A percentile compares a stretch with the other conserved stretches of the same genome.
Evolutionary conservation across 306 rosid species (phyloP).

Genomic region (Corylus heterophylla): DNA sequence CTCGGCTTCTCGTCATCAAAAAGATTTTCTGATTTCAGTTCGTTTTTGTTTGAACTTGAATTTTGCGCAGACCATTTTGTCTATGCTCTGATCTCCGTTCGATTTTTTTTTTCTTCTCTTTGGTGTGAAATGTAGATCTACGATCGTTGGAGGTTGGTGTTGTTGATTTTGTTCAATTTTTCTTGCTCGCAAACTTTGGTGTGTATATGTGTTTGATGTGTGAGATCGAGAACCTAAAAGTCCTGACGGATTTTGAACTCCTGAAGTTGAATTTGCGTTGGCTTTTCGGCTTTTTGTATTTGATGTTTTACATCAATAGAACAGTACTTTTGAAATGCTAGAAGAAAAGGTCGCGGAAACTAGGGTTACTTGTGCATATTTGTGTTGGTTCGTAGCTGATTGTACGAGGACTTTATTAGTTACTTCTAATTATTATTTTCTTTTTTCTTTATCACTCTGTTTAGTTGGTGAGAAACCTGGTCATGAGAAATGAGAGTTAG

Average conservation of each 20-base stretch:
- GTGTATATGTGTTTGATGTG: neutral
- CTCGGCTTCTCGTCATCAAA: neutral
- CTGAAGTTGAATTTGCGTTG: neutral
- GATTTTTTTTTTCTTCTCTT: neutral
- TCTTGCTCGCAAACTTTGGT: neutral
- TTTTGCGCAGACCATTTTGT: neutral
- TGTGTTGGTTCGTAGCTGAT: neutral
- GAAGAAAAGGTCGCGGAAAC: neutral
- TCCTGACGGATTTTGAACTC: neutral
- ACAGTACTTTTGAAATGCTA: neutral
- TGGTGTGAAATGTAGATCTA: neutral
- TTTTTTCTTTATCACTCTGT: neutral
- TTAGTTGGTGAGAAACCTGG: neutral
- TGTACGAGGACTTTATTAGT: neutral
- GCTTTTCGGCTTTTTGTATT: neutral
- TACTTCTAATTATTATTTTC: neutral
- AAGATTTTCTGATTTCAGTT: neutral
- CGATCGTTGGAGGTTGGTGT: neutral
- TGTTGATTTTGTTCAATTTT: neutral
- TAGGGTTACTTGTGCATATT: neutral
- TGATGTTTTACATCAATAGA: neutral
- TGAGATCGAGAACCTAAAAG: too few relatives aligned
- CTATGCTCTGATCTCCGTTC: neutral
- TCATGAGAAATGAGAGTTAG: neutral
- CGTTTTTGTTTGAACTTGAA: neutral